Percentiles rank a stretch among this genome's conserved stretches.
phyloP scores from a whole-genome alignment of 2,329 filamentous ascomycete genomes.

The Aspergillus aculeatinus region DNA sequence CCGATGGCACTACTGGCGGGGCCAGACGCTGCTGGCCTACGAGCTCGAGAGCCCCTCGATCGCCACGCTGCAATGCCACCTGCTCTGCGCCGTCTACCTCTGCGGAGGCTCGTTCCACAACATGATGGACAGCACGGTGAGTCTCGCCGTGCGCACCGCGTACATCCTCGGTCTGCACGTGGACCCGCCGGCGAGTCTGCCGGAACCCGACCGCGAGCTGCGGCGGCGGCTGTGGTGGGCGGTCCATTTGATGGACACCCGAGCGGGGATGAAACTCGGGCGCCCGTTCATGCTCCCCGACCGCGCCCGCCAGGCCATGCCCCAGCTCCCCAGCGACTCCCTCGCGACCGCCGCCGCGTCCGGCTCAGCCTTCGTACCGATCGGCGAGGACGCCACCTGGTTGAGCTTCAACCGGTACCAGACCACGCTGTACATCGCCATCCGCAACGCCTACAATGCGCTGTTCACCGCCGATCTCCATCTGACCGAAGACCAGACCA shows the following conservation, averaged over 20 bases:
- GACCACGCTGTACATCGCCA: constrained; percentile 11
- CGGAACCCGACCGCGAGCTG: background rate
- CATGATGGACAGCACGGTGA: constrained; percentile 2
- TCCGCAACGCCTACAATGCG: constrained; percentile 11
- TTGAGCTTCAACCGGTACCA: constrained; percentile 19
- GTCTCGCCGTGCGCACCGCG: background rate
- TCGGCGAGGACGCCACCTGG: constrained; percentile 17
- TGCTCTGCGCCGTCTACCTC: constrained; percentile 5
- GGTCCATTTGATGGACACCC: constrained; percentile 14
- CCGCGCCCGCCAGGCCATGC: background rate
- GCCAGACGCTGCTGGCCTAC: constrained; percentile 2
- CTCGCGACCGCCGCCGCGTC: constrained; percentile 12
- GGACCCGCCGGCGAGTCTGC: background rate
- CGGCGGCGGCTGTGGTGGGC: constrained; percentile 8
- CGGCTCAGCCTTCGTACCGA: constrained; percentile 17
- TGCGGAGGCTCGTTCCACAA: constrained; percentile 8
- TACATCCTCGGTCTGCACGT: constrained; percentile 5
- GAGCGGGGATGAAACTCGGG: constrained; percentile 21
- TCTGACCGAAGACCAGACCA: background rate
- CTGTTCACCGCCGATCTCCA: constrained; percentile 15
- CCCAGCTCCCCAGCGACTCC: constrained; percentile 12
- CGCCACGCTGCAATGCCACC: constrained; percentile 7
- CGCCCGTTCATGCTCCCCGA: constrained; percentile 14
- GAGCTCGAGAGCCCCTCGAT: constrained; percentile 6
- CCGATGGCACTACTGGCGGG: constrained; percentile 8